Percentiles rank a stretch among this genome's conserved stretches.
phyloP scores from a whole-genome alignment of 2,329 filamentous ascomycete species.

The Scortechinia acanthostroma region DNA sequence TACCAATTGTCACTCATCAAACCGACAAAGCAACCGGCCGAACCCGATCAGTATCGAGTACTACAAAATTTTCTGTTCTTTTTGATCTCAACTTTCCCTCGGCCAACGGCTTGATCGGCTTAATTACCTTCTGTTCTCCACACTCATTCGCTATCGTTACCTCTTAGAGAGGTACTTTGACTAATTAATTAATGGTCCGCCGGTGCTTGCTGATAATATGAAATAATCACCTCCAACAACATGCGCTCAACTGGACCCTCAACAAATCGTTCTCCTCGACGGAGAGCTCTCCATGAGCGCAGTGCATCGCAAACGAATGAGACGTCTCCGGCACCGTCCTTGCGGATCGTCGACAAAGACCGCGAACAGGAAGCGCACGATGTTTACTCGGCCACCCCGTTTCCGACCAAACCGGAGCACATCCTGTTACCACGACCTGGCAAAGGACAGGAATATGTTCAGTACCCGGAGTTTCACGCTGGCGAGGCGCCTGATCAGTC shows the following conservation, averaged over 20 bases:
- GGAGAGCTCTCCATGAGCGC: slow-evolving; percentile 32
- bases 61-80: too few species aligned
- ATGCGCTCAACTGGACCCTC: neutral
- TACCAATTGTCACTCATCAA: too few species aligned
- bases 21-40: too few species aligned
- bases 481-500: slow-evolving; percentile 18
- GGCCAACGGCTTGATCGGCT: too few species aligned
- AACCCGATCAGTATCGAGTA: too few species aligned
- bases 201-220: too few species aligned
- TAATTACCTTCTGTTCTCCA: too few species aligned
- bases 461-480: slow-evolving; percentile 16
- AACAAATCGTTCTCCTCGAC: slow-evolving; percentile 14
- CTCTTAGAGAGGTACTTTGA: too few species aligned
- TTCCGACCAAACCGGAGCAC: slow-evolving; percentile 35
- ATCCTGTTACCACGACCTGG: slow-evolving; percentile 28
- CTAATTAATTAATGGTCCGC: too few species aligned
- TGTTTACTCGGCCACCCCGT: slow-evolving; percentile 29
- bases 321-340: slow-evolving; percentile 14
- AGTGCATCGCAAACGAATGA: slow-evolving; percentile 33
- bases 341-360: neutral
- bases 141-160: too few species aligned
- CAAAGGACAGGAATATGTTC: slow-evolving; percentile 21
- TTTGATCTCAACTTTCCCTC: too few species aligned
- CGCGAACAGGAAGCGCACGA: neutral
- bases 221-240: too few species aligned